Evolutionary conservation across 2,329 filamentous ascomycete genomes (phyloP).

Genomic region (Aureobasidium sp.): DNA sequence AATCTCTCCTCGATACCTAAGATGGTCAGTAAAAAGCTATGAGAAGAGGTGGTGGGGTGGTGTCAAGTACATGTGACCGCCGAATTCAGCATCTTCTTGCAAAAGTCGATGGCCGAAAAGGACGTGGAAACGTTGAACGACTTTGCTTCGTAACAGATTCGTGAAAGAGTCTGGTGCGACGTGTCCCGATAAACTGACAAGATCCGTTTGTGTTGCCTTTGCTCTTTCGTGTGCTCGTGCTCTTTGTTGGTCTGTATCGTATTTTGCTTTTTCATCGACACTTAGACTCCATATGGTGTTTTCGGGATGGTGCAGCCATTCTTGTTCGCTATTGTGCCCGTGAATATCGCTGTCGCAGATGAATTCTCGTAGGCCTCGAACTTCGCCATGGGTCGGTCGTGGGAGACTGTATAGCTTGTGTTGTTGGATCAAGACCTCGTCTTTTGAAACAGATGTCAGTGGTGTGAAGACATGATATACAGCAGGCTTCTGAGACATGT

Average conservation of each 20-base stretch:
- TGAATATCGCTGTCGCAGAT: not conserved
- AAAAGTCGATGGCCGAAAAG: not conserved
- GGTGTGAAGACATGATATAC: too few relatives aligned
- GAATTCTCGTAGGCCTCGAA: constrained; percentile 3
- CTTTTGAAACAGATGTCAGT: not conserved
- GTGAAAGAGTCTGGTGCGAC: not conserved
- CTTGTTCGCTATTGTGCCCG: not conserved
- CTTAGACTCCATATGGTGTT: constrained; percentile 17
- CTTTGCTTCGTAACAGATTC: not conserved
- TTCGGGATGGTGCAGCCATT: constrained; percentile 18
- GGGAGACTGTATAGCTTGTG: constrained; percentile 2
- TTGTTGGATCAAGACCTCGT: not conserved
- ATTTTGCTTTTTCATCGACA: constrained; percentile 8
- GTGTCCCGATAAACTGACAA: not conserved
- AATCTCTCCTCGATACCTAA: not conserved
- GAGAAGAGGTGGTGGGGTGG: too few relatives aligned
- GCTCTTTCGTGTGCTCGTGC: constrained; percentile 6
- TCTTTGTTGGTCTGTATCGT: constrained; percentile 3
- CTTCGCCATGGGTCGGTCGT: not conserved
- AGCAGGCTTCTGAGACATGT: not conserved
- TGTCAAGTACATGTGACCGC: not conserved
- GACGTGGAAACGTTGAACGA: not conserved
- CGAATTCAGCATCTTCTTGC: constrained; percentile 6
- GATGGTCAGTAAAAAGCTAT: too few relatives aligned
- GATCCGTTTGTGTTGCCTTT: constrained; percentile 3